phyloP scores from a whole-genome alignment of 176 grass and related monocot genomes.

The Raddia distichophylla region DNA sequence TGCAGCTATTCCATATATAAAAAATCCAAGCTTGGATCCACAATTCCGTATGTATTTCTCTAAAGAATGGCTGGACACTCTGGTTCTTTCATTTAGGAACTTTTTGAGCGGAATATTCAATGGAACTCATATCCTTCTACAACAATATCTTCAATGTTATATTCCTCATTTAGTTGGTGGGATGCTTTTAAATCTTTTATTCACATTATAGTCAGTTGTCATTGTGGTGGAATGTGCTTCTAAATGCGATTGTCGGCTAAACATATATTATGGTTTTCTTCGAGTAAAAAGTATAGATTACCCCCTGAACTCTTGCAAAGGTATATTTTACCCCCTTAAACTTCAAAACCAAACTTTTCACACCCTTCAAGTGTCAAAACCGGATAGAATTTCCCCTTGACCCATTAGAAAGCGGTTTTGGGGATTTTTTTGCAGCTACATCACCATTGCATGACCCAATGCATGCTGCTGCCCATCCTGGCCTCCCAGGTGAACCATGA shows the following conservation, averaged over 20 bases:
- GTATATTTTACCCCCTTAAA: no score
- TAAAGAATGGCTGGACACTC: conserved; percentile 87
- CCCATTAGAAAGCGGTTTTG: no score
- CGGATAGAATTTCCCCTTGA: no score
- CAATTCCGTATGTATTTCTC: conserved; percentile 96
- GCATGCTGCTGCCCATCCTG: no score
- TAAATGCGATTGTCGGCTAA: conserved; percentile 13
- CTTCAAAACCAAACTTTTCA: no score
- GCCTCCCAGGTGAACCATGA: no score
- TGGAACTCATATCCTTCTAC: conserved; percentile 91
- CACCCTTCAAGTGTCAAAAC: no score
- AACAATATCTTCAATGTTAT: conserved; percentile 2
- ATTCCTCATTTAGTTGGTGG: background rate
- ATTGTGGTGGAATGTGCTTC: background rate
- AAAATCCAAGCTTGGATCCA: conserved; percentile 82
- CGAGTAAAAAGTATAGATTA: no score
- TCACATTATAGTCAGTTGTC: background rate
- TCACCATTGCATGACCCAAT: no score
- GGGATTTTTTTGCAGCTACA: no score
- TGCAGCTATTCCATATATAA: conserved; percentile 95
- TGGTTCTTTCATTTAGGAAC: conserved; percentile 84
- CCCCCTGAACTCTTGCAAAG: no score
- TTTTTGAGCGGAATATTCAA: conserved; percentile 92
- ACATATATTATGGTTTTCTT: conserved; percentile 31
- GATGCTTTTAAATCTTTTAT: conserved; percentile 16